Percentiles rank a stretch among this genome's conserved stretches.
Conservation (phyloP, 2,329 filamentous ascomycete species). For the Phialophora tarda region DNA sequence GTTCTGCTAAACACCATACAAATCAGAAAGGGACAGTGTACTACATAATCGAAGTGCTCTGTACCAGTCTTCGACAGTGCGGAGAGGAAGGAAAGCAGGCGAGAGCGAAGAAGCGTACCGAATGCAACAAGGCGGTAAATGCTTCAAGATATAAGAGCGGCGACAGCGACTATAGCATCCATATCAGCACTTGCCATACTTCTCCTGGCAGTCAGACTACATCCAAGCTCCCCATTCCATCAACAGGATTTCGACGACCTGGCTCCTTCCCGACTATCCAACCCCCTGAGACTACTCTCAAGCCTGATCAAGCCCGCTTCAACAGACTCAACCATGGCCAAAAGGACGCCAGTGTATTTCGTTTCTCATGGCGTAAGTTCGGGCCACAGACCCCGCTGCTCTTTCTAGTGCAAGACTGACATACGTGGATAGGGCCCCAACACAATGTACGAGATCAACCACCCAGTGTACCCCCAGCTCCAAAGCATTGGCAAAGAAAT, state of each 20-base stretch:
- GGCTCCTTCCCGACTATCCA: conserved; percentile 9
- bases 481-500: conserved; percentile 72
- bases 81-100: background rate
- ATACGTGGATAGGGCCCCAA: conserved; percentile 52
- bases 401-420: background rate
- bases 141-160: conserved; percentile 12
- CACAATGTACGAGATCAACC: conserved; percentile 70
- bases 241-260: conserved; percentile 7
- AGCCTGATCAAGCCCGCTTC: background rate
- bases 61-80: background rate
- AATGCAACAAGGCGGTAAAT: conserved; percentile 1
- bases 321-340: conserved; percentile 31
- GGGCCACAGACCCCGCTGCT: conserved; percentile 26
- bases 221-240: conserved; percentile 3
- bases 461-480: conserved; percentile 70
- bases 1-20: background rate
- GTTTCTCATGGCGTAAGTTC: conserved; percentile 54
- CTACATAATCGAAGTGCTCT: background rate
- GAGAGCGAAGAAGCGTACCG: background rate
- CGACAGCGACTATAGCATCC: conserved; percentile 2
- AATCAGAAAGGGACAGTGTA: background rate
- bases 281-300: conserved; percentile 6
- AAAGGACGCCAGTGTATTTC: conserved; percentile 59
- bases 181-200: conserved; percentile 15
- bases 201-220: conserved; percentile 14